A percentile compares a stretch with the other conserved stretches of the same genome.
phyloP scores from a whole-genome alignment of 208 protist species.

The Phytomonas francai region DNA sequence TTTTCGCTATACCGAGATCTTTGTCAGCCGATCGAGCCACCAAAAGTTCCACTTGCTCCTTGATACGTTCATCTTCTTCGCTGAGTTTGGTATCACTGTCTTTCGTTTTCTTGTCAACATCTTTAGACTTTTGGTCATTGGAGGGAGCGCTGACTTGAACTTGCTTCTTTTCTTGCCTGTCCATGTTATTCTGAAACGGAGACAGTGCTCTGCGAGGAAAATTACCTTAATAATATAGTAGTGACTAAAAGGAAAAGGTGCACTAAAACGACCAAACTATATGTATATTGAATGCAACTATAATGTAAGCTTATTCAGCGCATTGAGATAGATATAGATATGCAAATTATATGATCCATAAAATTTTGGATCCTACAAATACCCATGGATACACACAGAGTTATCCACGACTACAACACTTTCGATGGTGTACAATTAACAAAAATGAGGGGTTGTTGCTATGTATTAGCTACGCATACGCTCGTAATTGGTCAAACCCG shows the following conservation, averaged over 20 bases:
- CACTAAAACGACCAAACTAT: neutral
- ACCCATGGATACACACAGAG: slow-evolving; percentile 1
- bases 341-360: no score
- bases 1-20: slow-evolving; percentile 63
- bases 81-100: slow-evolving; percentile 64
- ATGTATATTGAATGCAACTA: neutral
- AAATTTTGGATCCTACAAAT: neutral
- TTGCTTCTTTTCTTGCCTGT: slow-evolving; percentile 24
- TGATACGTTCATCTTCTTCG: slow-evolving; percentile 93
- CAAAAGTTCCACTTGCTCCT: slow-evolving; percentile 92
- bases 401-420: neutral
- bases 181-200: slow-evolving; percentile 8
- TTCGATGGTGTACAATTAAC: neutral
- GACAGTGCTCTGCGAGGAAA: neutral
- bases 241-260: slow-evolving; percentile 6
- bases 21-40: slow-evolving; percentile 76
- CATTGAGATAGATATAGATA: neutral
- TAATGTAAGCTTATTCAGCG: neutral
- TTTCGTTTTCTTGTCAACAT: slow-evolving; percentile 29
- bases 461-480: slow-evolving; percentile 1
- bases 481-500: neutral
- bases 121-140: slow-evolving; percentile 49
- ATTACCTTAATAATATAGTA: slow-evolving; percentile 2
- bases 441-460: neutral
- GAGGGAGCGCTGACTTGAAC: slow-evolving; percentile 46